Conservation (phyloP, 2,329 filamentous ascomycete genomes). For the Mycocentrospora acerina region DNA sequence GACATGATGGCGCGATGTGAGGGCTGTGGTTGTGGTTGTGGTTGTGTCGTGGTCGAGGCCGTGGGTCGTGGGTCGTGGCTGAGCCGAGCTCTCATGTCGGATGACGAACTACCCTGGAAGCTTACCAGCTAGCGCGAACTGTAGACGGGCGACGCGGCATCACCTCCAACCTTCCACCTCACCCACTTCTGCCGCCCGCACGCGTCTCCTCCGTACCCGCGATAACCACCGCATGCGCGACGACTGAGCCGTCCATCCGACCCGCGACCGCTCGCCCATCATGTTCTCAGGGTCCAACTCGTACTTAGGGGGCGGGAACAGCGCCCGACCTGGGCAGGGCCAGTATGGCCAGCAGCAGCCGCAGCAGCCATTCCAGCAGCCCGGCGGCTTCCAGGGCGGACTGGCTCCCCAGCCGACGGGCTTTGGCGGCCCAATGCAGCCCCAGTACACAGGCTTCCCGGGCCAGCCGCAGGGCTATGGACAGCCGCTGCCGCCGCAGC, state of each 20-base stretch:
- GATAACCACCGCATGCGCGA: constrained; percentile 23
- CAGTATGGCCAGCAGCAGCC: constrained; percentile 51
- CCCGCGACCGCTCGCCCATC: constrained; percentile 32
- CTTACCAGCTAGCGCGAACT: constrained; percentile 26
- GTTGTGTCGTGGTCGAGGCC: constrained; percentile 15
- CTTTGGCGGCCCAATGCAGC: constrained; percentile 57
- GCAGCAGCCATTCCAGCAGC: constrained; percentile 54
- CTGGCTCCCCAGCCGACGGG: constrained; percentile 54
- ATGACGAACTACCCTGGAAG: constrained; percentile 28
- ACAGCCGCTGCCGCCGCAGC: constrained; percentile 47
- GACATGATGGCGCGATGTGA: constrained; percentile 28
- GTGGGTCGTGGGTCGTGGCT: too few species aligned
- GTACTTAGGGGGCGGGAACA: constrained; percentile 77
- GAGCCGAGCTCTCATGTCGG: constrained; percentile 21
- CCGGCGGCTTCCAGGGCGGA: constrained; percentile 53
- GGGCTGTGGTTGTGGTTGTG: constrained; percentile 11
- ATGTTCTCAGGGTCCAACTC: constrained; percentile 94
- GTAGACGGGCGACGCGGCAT: constrained; percentile 24
- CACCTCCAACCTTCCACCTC: constrained; percentile 23
- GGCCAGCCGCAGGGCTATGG: constrained; percentile 49
- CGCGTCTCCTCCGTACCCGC: constrained; percentile 14
- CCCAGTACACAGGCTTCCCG: constrained; percentile 60
- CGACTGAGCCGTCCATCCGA: constrained; percentile 14
- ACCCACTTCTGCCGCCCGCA: constrained; percentile 19
- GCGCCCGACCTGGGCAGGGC: constrained; percentile 65